A percentile compares a stretch with the other conserved stretches of the same genome.
phyloP scores from a whole-genome alignment of 257 asterid genomes.

The Craterostigma plantagineum region DNA sequence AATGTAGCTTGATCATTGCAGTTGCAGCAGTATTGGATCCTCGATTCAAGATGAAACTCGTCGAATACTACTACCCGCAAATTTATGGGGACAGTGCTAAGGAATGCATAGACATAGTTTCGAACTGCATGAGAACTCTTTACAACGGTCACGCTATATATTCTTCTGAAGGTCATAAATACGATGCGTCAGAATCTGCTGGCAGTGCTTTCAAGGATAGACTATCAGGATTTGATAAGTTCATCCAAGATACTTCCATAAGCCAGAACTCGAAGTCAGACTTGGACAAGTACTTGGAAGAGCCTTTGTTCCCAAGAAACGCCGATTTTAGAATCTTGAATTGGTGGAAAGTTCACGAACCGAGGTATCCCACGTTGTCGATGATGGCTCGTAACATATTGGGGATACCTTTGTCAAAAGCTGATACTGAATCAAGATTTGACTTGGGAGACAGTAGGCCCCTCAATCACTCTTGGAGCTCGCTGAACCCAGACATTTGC shows the following conservation, averaged over 20 bases:
- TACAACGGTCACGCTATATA: slow-evolving; percentile 57
- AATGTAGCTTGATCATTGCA: slow-evolving; percentile 96
- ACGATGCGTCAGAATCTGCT: slow-evolving; percentile 26
- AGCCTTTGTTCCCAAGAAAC: slow-evolving; percentile 65
- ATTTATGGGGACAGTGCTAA: slow-evolving; percentile 55
- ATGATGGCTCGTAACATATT: slow-evolving; percentile 81
- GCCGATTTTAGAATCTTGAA: slow-evolving; percentile 54
- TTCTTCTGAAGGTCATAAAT: slow-evolving; percentile 54
- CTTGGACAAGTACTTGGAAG: slow-evolving; percentile 84
- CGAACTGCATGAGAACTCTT: slow-evolving; percentile 76
- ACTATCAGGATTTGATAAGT: slow-evolving; percentile 64
- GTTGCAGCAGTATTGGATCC: slow-evolving; percentile 90
- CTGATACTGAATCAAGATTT: slow-evolving; percentile 31
- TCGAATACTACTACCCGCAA: slow-evolving; percentile 72
- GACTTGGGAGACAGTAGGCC: slow-evolving; percentile 31
- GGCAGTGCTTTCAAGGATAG: slow-evolving; percentile 34
- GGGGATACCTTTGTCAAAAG: slow-evolving; percentile 77
- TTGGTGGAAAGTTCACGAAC: slow-evolving; percentile 96
- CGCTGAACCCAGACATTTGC: slow-evolving; percentile 49
- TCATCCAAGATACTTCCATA: slow-evolving; percentile 42
- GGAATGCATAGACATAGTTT: slow-evolving; percentile 54
- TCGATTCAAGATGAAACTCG: slow-evolving; percentile 70
- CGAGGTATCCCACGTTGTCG: slow-evolving; percentile 73
- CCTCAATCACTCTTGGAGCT: slow-evolving; percentile 34
- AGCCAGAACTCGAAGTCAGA: slow-evolving; percentile 51